These are phyloP conservation scores for Fraxinus anomala DNA, from an alignment of 257 asterid species.

Conservation along the genomic window DNA sequence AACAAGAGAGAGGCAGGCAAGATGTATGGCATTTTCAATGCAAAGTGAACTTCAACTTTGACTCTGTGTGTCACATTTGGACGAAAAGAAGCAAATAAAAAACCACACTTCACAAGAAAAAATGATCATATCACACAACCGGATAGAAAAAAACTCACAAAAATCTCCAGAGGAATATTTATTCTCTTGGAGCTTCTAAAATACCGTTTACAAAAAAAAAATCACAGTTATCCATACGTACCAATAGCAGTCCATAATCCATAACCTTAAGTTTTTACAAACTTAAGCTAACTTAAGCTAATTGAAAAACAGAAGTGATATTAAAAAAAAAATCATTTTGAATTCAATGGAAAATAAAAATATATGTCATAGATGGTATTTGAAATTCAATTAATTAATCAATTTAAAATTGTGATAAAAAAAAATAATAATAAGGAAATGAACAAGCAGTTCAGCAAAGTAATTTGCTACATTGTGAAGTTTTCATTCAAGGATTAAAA, in stretches of 20 bases:
- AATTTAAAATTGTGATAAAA: neutral
- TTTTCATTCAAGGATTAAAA: neutral
- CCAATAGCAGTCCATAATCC: neutral
- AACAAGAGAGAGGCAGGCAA: neutral
- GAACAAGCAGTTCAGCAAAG: neutral
- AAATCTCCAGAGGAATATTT: neutral
- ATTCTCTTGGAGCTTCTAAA: constrained; percentile 18
- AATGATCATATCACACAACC: neutral
- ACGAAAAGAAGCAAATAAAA: constrained; percentile 12
- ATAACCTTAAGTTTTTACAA: neutral
- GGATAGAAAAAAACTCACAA: too few relatives aligned
- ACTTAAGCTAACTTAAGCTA: neutral
- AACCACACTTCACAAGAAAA: neutral
- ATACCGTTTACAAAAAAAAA: neutral
- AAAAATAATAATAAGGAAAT: neutral
- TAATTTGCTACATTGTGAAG: neutral
- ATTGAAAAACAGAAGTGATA: constrained; percentile 10
- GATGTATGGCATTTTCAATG: neutral
- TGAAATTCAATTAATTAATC: neutral
- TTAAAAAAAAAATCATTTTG: neutral
- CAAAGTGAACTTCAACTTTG: neutral
- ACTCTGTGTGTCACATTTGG: neutral
- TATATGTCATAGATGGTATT: too few relatives aligned
- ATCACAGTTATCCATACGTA: neutral
- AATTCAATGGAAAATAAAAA: neutral